phyloP scores from a whole-genome alignment of 495 filamentous ascomycete species.

The Penicillium angulare region DNA sequence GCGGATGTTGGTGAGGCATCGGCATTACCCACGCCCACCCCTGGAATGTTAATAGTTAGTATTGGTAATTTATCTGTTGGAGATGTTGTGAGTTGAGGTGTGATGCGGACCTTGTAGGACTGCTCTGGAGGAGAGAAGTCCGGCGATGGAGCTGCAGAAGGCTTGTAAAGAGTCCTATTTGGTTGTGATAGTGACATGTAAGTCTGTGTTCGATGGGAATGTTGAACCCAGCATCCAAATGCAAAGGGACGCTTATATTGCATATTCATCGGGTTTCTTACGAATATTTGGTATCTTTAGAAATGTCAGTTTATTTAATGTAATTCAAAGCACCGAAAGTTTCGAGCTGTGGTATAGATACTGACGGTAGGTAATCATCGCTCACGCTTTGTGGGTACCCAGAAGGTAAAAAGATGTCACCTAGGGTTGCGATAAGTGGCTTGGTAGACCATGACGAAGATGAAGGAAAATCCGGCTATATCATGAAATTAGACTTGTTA shows the following conservation, averaged over 20 bases:
- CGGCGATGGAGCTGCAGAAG: slow-evolving; percentile 90
- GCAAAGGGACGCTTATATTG: too few species aligned
- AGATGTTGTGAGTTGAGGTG: neutral
- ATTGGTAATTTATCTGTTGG: too few species aligned
- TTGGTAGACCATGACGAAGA: slow-evolving; percentile 31
- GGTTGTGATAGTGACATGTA: neutral
- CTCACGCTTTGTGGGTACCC: slow-evolving; percentile 92
- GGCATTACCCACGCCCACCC: slow-evolving; percentile 87
- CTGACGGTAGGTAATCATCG: slow-evolving; percentile 79
- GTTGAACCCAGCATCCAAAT: too few species aligned
- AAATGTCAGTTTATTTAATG: slow-evolving; percentile 8
- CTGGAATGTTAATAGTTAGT: slow-evolving; percentile 33
- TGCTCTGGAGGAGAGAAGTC: slow-evolving; percentile 81
- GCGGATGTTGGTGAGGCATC: slow-evolving; percentile 82
- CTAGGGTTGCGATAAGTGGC: slow-evolving; percentile 28
- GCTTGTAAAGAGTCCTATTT: slow-evolving; percentile 88
- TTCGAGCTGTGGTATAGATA: slow-evolving; percentile 7
- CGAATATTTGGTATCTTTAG: slow-evolving; percentile 69
- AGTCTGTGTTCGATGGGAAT: neutral
- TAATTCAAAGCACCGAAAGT: neutral
- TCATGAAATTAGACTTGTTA: neutral
- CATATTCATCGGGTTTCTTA: slow-evolving; percentile 17
- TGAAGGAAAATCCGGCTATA: slow-evolving; percentile 6
- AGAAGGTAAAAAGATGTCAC: slow-evolving; percentile 76
- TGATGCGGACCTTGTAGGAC: slow-evolving; percentile 70